A percentile compares a stretch with the other conserved stretches of the same genome.
phyloP scores from a whole-genome alignment of 2,329 filamentous ascomycete species.

The Trichothecium roseum region DNA sequence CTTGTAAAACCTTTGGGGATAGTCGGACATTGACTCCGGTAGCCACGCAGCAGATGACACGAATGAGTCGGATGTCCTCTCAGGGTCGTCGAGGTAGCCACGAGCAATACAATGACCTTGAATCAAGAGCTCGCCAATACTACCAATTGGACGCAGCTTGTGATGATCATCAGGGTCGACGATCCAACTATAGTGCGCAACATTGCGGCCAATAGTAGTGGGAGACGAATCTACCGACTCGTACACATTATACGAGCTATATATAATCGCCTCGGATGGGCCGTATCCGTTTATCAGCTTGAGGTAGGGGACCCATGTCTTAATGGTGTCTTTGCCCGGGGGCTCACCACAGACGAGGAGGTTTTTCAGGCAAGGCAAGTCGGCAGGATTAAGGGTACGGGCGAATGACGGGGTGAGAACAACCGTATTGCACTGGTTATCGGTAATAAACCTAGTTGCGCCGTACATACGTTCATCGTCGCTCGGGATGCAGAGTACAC shows the following conservation, averaged over 20 bases:
- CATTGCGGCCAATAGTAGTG: conserved; percentile 1
- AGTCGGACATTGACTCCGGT: background rate
- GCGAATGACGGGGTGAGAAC: conserved; percentile 6
- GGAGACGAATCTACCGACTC: background rate
- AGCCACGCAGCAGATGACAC: conserved; percentile 27
- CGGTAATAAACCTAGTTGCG: conserved; percentile 10
- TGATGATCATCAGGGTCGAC: conserved; percentile 8
- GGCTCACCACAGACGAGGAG: conserved; percentile 8
- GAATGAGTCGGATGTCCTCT: conserved; percentile 38
- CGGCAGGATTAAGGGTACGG: background rate
- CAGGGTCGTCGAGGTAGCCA: conserved; percentile 1
- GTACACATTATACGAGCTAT: background rate
- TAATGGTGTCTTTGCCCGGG: conserved; percentile 5
- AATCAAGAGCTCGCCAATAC: conserved; percentile 10
- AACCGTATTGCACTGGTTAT: conserved; percentile 10
- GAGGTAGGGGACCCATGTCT: conserved; percentile 6
- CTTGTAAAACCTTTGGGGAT: conserved; percentile 5
- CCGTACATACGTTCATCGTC: conserved; percentile 27
- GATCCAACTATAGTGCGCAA: conserved; percentile 2
- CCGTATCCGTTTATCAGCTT: conserved; percentile 8
- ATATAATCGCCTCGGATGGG: conserved; percentile 6
- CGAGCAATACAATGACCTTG: background rate
- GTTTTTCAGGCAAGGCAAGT: background rate
- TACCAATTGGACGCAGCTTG: conserved; percentile 9
- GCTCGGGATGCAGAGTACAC: conserved; percentile 23